Evolutionary conservation across 2,329 filamentous ascomycete genomes (phyloP).

Genomic region (Leptographium lundbergii): DNA sequence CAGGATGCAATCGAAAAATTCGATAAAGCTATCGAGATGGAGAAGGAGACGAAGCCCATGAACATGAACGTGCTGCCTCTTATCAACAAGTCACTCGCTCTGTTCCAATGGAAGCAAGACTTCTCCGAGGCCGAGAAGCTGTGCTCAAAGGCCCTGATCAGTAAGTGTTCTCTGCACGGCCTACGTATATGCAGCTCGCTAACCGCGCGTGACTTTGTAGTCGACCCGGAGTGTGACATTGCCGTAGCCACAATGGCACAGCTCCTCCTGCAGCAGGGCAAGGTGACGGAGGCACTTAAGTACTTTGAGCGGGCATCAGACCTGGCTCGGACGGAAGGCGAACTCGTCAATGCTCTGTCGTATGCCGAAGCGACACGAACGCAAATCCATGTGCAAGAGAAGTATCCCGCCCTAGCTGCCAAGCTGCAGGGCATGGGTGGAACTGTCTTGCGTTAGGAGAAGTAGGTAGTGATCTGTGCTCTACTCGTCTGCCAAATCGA

Average conservation of each 20-base stretch:
- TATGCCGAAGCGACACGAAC: conserved; percentile 96
- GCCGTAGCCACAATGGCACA: conserved; percentile 98
- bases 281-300: conserved; percentile 85
- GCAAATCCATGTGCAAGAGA: conserved; percentile 83
- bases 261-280: conserved; percentile 91
- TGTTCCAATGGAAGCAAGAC: conserved; percentile 98
- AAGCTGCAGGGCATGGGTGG: conserved; percentile 48
- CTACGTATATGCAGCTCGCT: neutral
- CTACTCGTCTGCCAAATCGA: neutral
- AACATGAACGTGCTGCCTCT: conserved; percentile 95
- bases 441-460: conserved; percentile 16
- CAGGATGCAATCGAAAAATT: conserved; percentile 95
- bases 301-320: conserved; percentile 97
- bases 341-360: conserved; percentile 90
- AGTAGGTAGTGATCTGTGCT: neutral
- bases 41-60: conserved; percentile 85
- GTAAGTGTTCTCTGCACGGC: conserved; percentile 31
- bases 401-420: conserved; percentile 67
- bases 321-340: conserved; percentile 83
- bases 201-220: conserved; percentile 28
- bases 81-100: conserved; percentile 94
- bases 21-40: conserved; percentile 96
- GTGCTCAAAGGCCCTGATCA: conserved; percentile 93
- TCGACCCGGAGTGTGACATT: conserved; percentile 97
- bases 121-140: conserved; percentile 90